phyloP scores from a whole-genome alignment of 768 basidiomycete genomes.

The Mycena sanguinolenta region DNA sequence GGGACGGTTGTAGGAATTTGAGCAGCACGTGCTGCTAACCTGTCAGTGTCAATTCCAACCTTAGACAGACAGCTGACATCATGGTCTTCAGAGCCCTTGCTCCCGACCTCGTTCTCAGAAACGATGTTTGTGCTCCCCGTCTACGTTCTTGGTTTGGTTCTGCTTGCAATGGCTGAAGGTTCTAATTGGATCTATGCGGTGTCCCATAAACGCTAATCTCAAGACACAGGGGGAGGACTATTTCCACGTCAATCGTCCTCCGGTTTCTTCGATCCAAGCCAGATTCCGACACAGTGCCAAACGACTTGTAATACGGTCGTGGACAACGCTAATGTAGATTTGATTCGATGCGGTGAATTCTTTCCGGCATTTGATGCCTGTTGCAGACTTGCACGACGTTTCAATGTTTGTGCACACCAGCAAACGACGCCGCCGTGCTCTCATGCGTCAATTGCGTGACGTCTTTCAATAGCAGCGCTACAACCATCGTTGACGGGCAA shows the following conservation, averaged over 20 bases:
- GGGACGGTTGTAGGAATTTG: no score
- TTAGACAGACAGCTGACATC: neutral
- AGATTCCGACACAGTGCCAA: constrained; percentile 25
- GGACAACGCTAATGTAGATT: constrained; percentile 20
- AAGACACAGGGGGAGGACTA: neutral
- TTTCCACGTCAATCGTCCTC: constrained; percentile 17
- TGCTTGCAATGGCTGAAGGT: neutral
- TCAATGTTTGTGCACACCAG: constrained; percentile 44
- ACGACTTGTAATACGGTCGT: constrained; percentile 15
- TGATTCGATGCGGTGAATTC: neutral
- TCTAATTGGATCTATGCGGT: neutral
- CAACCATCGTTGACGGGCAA: constrained; percentile 37
- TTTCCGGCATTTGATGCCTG: constrained; percentile 34
- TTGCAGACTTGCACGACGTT: constrained; percentile 49
- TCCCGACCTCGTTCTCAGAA: neutral
- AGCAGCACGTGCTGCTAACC: no score
- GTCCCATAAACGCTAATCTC: neutral
- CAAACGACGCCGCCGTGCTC: constrained; percentile 41
- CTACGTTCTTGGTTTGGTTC: neutral
- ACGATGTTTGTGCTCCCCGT: neutral
- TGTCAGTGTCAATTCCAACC: no score
- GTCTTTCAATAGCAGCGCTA: constrained; percentile 28
- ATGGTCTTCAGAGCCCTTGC: neutral
- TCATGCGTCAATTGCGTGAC: constrained; percentile 49
- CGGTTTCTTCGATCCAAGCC: constrained; percentile 24